Percentiles rank a stretch among this genome's conserved stretches.
Evolutionary conservation across 1,284 basidiomycete species (phyloP).

Genomic region (Marasmius sp.): DNA sequence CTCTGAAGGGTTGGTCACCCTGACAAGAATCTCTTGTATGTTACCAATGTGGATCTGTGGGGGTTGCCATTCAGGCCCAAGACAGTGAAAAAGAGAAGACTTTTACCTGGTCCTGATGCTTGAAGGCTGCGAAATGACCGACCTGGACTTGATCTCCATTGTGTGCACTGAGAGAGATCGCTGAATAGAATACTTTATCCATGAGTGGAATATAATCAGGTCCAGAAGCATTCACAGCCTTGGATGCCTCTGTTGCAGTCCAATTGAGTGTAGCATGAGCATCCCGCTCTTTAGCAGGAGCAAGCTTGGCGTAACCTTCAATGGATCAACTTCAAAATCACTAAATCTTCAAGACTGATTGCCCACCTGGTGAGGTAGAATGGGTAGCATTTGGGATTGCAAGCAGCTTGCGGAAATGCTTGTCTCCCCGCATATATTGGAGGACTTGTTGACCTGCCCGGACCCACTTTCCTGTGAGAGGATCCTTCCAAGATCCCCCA

Average conservation of each 20-base stretch:
- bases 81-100: too few species aligned
- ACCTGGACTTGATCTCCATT: not conserved
- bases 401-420: not conserved
- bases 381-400: not conserved
- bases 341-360: too few species aligned
- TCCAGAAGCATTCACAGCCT: not conserved
- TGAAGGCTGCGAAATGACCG: not conserved
- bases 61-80: too few species aligned
- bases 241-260: not conserved
- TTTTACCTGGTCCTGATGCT: not conserved
- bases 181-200: not conserved
- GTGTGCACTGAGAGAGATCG: not conserved
- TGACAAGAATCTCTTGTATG: not conserved
- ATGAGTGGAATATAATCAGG: not conserved
- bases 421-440: not conserved
- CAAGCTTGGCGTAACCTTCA: too few species aligned
- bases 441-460: not conserved
- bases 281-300: too few species aligned
- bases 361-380: not conserved
- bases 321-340: too few species aligned
- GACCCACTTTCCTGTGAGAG: not conserved
- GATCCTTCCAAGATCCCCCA: not conserved
- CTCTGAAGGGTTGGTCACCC: not conserved
- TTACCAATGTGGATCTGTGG: not conserved
- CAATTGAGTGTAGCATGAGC: not conserved